Evolutionary conservation across 2,329 filamentous ascomycete species (phyloP).

Genomic region (Aspergillus intermedius): DNA sequence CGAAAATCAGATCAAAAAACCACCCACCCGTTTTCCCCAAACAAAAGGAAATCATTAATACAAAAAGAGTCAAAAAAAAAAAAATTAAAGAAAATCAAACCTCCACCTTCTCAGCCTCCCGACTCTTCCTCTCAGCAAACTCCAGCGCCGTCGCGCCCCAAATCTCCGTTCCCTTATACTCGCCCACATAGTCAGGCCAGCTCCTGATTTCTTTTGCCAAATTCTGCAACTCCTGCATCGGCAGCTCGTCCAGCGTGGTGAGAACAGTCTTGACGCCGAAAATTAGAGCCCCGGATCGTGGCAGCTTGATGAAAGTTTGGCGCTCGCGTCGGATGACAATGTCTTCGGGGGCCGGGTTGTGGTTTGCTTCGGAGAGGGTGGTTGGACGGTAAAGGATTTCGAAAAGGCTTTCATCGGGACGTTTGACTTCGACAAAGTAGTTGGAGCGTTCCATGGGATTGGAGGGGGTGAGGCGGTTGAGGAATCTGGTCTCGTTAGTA

Average conservation of each 20-base stretch:
- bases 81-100: slow-evolving; percentile 4
- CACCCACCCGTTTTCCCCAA: slow-evolving; percentile 6
- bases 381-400: slow-evolving; percentile 43
- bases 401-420: slow-evolving; percentile 28
- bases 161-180: slow-evolving; percentile 40
- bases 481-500: slow-evolving; percentile 31
- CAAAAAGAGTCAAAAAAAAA: neutral
- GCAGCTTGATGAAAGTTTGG: slow-evolving; percentile 45
- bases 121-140: slow-evolving; percentile 25
- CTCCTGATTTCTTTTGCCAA: slow-evolving; percentile 39
- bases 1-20: slow-evolving; percentile 2
- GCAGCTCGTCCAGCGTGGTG: slow-evolving; percentile 35
- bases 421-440: slow-evolving; percentile 46
- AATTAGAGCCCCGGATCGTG: slow-evolving; percentile 39
- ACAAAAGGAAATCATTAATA: neutral
- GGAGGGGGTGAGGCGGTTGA: slow-evolving; percentile 38
- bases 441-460: slow-evolving; percentile 45
- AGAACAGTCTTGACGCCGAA: slow-evolving; percentile 47
- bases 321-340: slow-evolving; percentile 45
- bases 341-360: slow-evolving; percentile 31
- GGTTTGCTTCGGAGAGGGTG: slow-evolving; percentile 32
- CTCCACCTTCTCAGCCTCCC: slow-evolving; percentile 5
- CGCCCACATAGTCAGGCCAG: slow-evolving; percentile 40
- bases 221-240: slow-evolving; percentile 35
- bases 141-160: slow-evolving; percentile 38